A percentile compares a stretch with the other conserved stretches of the same genome.
Evolutionary conservation across 208 protist species (phyloP).

Genomic region (Trichomonas gallinae): DNA sequence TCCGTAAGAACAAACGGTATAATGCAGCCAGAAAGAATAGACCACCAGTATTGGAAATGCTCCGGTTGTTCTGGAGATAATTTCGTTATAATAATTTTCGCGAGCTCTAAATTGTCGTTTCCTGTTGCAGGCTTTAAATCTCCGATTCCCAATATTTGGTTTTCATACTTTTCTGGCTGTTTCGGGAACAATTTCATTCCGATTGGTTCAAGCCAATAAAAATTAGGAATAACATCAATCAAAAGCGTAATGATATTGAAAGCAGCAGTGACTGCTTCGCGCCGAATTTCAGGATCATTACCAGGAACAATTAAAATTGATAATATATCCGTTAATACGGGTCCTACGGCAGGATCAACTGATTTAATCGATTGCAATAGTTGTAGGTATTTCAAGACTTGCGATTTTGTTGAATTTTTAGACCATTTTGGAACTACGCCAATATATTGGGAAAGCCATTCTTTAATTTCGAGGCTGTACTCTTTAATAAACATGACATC

Average conservation of each 20-base stretch:
- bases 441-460: background rate
- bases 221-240: background rate
- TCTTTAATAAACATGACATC: background rate
- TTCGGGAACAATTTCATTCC: background rate
- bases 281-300: background rate
- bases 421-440: background rate
- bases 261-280: background rate
- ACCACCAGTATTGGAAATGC: background rate
- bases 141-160: background rate
- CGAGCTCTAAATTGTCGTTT: background rate
- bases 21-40: background rate
- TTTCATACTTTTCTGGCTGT: background rate
- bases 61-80: background rate
- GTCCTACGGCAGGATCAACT: background rate
- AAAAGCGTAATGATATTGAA: background rate
- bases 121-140: background rate
- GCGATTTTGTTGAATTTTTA: background rate
- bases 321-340: background rate
- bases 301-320: background rate
- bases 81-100: background rate
- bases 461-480: background rate
- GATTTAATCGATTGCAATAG: background rate
- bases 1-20: background rate
- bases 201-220: background rate
- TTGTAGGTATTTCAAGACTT: background rate